A percentile compares a stretch with the other conserved stretches of the same genome.
These are phyloP conservation scores for Xylona heveae DNA, from an alignment of 495 filamentous ascomycete genomes.

Conservation along the genomic window DNA sequence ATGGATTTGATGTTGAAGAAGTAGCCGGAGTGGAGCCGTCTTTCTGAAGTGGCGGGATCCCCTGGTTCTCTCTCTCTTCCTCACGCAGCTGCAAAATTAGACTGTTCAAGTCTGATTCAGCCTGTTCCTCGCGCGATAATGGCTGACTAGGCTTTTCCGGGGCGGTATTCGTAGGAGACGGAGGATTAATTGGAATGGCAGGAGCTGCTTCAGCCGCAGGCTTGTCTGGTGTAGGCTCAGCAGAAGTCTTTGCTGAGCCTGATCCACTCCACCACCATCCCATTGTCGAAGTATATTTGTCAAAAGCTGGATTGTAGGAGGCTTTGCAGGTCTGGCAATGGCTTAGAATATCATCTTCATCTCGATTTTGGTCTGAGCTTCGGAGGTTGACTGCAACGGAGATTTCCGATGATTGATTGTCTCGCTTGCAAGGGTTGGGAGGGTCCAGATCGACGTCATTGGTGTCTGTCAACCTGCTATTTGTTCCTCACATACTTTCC, in stretches of 20 bases:
- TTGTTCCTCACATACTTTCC: too few relatives aligned
- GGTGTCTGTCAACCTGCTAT: too few relatives aligned
- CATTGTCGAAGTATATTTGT: conserved; percentile 13
- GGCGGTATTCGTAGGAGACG: conserved; percentile 5
- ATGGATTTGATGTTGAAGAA: conserved; percentile 24
- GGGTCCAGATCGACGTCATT: too few relatives aligned
- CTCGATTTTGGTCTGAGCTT: too few relatives aligned
- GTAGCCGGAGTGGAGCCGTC: conserved; percentile 5
- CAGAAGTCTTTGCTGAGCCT: conserved; percentile 5
- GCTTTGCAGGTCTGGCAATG: too few relatives aligned
- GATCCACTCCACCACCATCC: conserved; percentile 27
- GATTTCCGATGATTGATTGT: too few relatives aligned
- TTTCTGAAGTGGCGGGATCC: conserved; percentile 3
- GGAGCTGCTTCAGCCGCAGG: conserved; percentile 3
- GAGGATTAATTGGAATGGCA: conserved; percentile 4
- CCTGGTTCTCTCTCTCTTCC: conserved; percentile 8
- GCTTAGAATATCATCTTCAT: too few relatives aligned
- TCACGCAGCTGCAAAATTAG: conserved; percentile 30
- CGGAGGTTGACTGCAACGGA: too few relatives aligned
- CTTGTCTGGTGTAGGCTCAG: conserved; percentile 1
- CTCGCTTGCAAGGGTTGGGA: too few relatives aligned
- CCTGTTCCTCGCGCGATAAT: conserved; percentile 31
- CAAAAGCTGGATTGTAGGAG: neutral
- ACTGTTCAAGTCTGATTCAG: conserved; percentile 37
- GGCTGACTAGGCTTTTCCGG: conserved; percentile 12